These are phyloP conservation scores for Debaryomyces psychrophilus DNA, from an alignment of 1,139 yeast genomes.

Conservation along the genomic window DNA sequence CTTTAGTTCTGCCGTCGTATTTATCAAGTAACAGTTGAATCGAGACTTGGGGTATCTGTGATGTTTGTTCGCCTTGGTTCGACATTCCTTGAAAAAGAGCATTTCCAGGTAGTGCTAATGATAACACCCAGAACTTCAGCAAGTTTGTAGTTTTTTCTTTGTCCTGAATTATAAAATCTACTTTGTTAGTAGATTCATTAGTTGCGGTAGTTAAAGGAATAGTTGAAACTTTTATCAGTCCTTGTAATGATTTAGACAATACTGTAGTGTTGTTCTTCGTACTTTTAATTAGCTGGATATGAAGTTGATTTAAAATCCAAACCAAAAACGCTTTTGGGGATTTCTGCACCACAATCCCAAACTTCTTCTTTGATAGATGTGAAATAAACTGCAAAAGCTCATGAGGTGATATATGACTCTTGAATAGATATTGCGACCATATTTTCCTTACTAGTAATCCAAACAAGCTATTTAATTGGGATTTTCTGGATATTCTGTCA, in stretches of 20 bases:
- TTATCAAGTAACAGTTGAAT: conserved; percentile 50
- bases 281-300: conserved; percentile 34
- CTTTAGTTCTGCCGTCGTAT: conserved; percentile 36
- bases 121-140: conserved; percentile 60
- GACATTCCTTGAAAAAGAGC: conserved; percentile 53
- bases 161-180: conserved; percentile 25
- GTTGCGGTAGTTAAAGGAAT: conserved; percentile 21
- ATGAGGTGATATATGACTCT: conserved; percentile 67
- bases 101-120: conserved; percentile 60
- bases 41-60: conserved; percentile 56
- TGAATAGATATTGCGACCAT: conserved; percentile 66
- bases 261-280: conserved; percentile 20
- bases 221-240: conserved; percentile 45
- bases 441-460: conserved; percentile 56
- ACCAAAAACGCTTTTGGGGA: conserved; percentile 61
- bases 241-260: conserved; percentile 48
- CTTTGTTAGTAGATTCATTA: conserved; percentile 24
- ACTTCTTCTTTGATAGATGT: conserved; percentile 43
- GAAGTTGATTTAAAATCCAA: conserved; percentile 60
- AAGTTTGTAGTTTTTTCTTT: conserved; percentile 17
- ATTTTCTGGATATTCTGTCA: conserved; percentile 19
- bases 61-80: conserved; percentile 28
- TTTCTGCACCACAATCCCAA: conserved; percentile 36
- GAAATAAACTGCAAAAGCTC: conserved; percentile 58
- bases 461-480: conserved; percentile 37